Evolutionary conservation across 805 yeast species (phyloP).

Genomic region (Candida khao-thaluensis): DNA sequence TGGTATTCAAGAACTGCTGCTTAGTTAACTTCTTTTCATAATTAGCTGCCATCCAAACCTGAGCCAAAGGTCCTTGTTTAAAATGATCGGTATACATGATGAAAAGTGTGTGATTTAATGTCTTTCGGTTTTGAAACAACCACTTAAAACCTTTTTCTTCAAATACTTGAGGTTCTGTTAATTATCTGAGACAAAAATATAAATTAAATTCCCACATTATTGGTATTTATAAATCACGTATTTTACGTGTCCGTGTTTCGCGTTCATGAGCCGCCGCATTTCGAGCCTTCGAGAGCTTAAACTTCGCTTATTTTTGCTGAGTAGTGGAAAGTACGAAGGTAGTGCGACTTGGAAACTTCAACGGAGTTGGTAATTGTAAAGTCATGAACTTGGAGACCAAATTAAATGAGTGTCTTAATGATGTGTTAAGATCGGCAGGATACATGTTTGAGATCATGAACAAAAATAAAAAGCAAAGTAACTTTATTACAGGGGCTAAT

Average conservation of each 20-base stretch:
- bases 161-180: too few relatives aligned
- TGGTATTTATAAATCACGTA: slow-evolving; percentile 1
- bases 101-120: too few relatives aligned
- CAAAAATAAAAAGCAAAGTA: slow-evolving; percentile 41
- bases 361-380: background rate
- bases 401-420: slow-evolving; percentile 40
- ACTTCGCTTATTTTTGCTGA: too few relatives aligned
- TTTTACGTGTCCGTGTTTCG: slow-evolving; percentile 7
- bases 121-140: too few relatives aligned
- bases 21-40: slow-evolving; percentile 75
- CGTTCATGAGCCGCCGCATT: slow-evolving; percentile 5
- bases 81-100: slow-evolving; percentile 5
- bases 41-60: slow-evolving; percentile 91
- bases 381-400: slow-evolving; percentile 39
- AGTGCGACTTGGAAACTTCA: slow-evolving; percentile 4
- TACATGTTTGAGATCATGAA: slow-evolving; percentile 42
- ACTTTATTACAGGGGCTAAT: slow-evolving; percentile 41
- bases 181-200: background rate
- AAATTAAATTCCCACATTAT: too few relatives aligned
- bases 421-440: slow-evolving; percentile 42
- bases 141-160: too few relatives aligned
- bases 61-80: slow-evolving; percentile 70
- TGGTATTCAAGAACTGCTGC: slow-evolving; percentile 68
- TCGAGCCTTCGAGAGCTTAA: too few relatives aligned
- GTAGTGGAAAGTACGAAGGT: background rate